Conservation (phyloP, 1,284 basidiomycete species). For the Malassezia equina region DNA sequence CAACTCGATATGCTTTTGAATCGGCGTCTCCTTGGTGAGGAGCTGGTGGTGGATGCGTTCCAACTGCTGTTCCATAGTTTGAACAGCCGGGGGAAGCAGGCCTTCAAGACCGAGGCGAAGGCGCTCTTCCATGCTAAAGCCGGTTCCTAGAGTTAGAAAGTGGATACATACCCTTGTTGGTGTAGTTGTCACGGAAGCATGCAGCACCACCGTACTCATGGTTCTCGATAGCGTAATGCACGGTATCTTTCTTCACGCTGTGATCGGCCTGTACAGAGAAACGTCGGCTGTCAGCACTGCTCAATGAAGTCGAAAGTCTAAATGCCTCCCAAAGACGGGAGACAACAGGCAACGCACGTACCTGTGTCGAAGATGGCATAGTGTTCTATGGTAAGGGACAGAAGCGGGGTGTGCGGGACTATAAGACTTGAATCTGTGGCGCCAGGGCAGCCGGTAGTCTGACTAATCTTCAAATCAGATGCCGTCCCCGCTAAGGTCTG, state of each 20-base stretch:
- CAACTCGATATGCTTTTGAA: constrained; percentile 75
- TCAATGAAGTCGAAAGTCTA: neutral
- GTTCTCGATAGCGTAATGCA: constrained; percentile 24
- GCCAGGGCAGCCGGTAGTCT: neutral
- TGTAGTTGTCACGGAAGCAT: constrained; percentile 35
- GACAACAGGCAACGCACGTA: neutral
- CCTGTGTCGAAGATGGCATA: neutral
- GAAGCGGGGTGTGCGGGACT: no score
- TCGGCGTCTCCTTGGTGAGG: constrained; percentile 58
- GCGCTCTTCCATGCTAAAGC: constrained; percentile 61
- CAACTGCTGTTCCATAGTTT: constrained; percentile 53
- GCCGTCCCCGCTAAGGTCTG: neutral
- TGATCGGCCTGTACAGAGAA: neutral
- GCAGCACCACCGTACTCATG: constrained; percentile 35
- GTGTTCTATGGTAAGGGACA: no score
- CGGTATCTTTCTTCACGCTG: constrained; percentile 15
- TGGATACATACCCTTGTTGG: constrained; percentile 35
- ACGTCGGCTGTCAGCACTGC: neutral
- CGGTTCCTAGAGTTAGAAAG: constrained; percentile 50
- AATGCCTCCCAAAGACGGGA: neutral
- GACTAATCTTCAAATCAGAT: neutral
- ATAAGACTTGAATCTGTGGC: neutral
- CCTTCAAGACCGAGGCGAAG: constrained; percentile 62
- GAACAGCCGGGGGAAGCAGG: constrained; percentile 58
- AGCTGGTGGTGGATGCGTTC: constrained; percentile 61